These are phyloP conservation scores for Cystobasidium slooffiae DNA, from an alignment of 1,284 basidiomycete genomes.

Conservation along the genomic window DNA sequence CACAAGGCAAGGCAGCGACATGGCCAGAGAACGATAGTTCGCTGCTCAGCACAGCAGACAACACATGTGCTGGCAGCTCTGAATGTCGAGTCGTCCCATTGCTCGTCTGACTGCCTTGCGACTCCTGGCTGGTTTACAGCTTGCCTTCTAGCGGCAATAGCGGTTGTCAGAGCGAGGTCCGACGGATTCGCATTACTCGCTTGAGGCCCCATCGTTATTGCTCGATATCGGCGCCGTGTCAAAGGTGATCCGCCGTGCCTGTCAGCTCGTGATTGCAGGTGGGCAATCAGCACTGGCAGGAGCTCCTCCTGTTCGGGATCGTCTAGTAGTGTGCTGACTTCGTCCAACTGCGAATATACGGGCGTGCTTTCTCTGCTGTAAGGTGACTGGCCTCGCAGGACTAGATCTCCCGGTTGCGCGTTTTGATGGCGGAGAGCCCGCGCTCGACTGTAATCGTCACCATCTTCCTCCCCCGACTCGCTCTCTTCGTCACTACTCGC, in stretches of 20 bases:
- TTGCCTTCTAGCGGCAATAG: constrained; percentile 30
- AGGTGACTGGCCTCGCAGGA: not conserved
- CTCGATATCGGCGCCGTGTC: constrained; percentile 17
- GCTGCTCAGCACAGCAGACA: constrained; percentile 38
- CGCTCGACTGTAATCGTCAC: not conserved
- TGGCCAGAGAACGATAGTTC: constrained; percentile 41
- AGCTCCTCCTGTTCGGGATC: constrained; percentile 26
- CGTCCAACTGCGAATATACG: constrained; percentile 8
- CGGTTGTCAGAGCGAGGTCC: constrained; percentile 21
- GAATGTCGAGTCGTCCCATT: constrained; percentile 39
- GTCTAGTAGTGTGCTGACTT: constrained; percentile 26
- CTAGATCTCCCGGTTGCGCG: not conserved
- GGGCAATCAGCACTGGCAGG: constrained; percentile 32
- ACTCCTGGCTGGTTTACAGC: constrained; percentile 1
- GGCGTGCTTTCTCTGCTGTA: constrained; percentile 22
- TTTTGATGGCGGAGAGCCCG: not conserved
- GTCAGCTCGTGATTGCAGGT: constrained; percentile 20
- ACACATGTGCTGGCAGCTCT: constrained; percentile 30
- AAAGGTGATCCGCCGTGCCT: constrained; percentile 11
- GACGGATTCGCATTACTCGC: not conserved
- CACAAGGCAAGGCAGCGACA: constrained; percentile 42
- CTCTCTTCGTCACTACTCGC: not conserved
- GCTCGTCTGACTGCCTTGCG: constrained; percentile 1
- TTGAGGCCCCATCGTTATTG: not conserved
- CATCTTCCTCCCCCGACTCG: not conserved